A percentile compares a stretch with the other conserved stretches of the same genome.
Conservation (phyloP, 371 early-diverging fungal genomes). For the Mucor irregularis region DNA sequence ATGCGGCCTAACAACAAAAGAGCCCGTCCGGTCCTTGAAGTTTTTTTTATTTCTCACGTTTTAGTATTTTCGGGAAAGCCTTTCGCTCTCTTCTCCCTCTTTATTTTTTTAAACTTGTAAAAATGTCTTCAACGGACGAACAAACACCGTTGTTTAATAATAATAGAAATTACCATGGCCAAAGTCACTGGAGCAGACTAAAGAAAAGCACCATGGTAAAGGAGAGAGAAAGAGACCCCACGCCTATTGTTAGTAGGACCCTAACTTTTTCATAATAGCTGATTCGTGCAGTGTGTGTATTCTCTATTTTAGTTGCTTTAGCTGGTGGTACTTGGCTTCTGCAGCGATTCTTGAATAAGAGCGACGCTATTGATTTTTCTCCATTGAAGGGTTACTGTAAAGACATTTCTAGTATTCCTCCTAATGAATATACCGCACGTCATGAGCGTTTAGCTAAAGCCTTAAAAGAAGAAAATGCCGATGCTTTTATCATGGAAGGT, state of each 20-base stretch:
- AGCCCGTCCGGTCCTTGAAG: not conserved
- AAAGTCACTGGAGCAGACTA: conserved; percentile 29
- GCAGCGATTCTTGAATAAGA: not conserved
- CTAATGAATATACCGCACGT: conserved; percentile 46
- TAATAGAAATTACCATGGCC: not conserved
- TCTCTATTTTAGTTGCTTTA: conserved; percentile 16
- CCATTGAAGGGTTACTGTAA: conserved; percentile 30
- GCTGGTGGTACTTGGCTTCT: conserved; percentile 26
- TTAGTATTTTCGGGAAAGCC: no score
- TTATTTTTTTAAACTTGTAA: not conserved
- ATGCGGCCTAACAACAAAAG: not conserved
- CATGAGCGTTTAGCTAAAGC: conserved; percentile 42
- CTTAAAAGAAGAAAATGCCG: conserved; percentile 30
- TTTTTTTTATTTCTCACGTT: not conserved
- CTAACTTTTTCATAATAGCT: conserved; percentile 11
- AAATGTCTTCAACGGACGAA: conserved; percentile 11
- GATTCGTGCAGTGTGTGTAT: conserved; percentile 14
- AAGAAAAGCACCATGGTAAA: conserved; percentile 34
- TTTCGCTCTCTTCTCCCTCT: not conserved
- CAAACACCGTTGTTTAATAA: conserved; percentile 11
- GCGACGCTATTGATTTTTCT: not conserved
- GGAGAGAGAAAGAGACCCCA: not conserved
- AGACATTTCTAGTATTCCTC: conserved; percentile 39
- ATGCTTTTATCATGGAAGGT: conserved; percentile 54
- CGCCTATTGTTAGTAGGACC: no score